Evolutionary conservation across 768 basidiomycete genomes (phyloP).

Genomic region (Coprinopsis strossmayeri): DNA sequence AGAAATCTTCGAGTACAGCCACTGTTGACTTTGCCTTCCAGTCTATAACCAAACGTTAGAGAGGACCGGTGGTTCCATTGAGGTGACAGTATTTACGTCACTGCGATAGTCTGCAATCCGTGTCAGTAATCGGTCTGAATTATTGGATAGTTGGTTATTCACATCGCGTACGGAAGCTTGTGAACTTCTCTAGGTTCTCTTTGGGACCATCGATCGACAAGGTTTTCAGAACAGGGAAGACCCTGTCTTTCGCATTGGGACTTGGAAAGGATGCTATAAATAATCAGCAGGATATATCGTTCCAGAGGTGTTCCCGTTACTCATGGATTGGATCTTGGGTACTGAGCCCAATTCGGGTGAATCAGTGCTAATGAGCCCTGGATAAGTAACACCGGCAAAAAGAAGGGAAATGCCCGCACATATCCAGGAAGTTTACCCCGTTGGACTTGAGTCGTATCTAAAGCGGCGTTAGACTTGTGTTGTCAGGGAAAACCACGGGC

Average conservation of each 20-base stretch:
- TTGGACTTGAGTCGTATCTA: constrained; percentile 74
- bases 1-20: constrained; percentile 63
- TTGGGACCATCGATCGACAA: constrained; percentile 61
- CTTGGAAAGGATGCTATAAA: constrained; percentile 44
- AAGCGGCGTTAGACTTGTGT: constrained; percentile 9
- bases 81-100: constrained; percentile 41
- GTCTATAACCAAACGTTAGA: constrained; percentile 36
- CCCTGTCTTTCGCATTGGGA: constrained; percentile 54
- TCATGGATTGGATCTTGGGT: constrained; percentile 27
- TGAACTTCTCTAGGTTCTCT: constrained; percentile 59
- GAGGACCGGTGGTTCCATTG: constrained; percentile 12
- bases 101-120: constrained; percentile 40
- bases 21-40: constrained; percentile 69
- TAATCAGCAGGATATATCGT: constrained; percentile 9
- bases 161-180: constrained; percentile 73
- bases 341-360: constrained; percentile 51
- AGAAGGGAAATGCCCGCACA: constrained; percentile 38
- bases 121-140: constrained; percentile 5
- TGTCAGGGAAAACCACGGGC: constrained; percentile 5
- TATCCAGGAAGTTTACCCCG: constrained; percentile 82
- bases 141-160: constrained; percentile 19
- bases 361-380: constrained; percentile 53
- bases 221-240: constrained; percentile 53
- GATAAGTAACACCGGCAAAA: constrained; percentile 12
- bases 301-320: constrained; percentile 27